These are phyloP conservation scores for Tolypocladium pustulatum DNA, from an alignment of 2,329 filamentous ascomycete species.

Conservation along the genomic window DNA sequence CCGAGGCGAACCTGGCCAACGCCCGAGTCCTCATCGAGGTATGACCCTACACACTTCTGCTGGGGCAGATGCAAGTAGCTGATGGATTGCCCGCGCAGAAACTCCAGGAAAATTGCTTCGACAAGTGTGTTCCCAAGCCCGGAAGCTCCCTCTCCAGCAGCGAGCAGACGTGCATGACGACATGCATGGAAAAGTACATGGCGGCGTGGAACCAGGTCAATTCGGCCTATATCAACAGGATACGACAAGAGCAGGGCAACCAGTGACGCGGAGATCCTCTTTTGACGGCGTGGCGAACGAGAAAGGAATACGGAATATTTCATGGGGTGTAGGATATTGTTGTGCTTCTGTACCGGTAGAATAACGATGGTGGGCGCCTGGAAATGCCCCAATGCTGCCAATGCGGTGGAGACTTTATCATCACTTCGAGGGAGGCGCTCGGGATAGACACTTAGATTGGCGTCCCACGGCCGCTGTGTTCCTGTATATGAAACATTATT, in stretches of 20 bases:
- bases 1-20: slow-evolving; percentile 57
- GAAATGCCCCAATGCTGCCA: not conserved
- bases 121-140: slow-evolving; percentile 63
- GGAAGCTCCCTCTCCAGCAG: slow-evolving; percentile 53
- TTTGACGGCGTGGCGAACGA: not conserved
- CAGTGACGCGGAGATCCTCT: not conserved
- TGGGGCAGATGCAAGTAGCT: not conserved
- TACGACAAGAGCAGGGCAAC: slow-evolving; percentile 46
- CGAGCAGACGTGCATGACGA: slow-evolving; percentile 61
- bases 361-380: not conserved
- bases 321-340: not conserved
- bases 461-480: not conserved
- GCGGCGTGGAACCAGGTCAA: slow-evolving; percentile 67
- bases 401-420: not conserved
- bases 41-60: not conserved
- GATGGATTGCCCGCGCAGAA: slow-evolving; percentile 37
- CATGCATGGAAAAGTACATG: slow-evolving; percentile 83
- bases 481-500: not conserved
- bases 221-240: slow-evolving; percentile 52
- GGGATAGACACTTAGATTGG: not conserved
- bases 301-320: not conserved
- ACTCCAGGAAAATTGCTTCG: slow-evolving; percentile 74
- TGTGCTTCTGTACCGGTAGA: not conserved
- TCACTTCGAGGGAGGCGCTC: not conserved
- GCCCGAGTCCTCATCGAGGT: slow-evolving; percentile 62